Conservation (phyloP, 78 protist species). For the Isochrysis galbana region DNA sequence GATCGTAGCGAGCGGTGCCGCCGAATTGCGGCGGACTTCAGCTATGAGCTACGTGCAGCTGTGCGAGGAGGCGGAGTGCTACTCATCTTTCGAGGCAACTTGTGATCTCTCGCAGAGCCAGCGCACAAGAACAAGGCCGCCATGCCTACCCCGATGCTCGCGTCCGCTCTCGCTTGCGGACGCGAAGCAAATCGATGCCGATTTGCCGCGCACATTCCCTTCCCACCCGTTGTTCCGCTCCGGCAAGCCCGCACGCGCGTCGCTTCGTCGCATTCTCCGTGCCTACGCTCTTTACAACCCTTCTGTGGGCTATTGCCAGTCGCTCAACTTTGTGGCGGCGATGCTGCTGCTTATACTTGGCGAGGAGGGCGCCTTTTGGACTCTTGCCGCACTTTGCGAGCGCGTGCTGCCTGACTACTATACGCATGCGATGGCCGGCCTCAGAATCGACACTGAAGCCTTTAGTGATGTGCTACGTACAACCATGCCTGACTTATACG, state of each 20-base stretch:
- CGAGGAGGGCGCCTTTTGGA: conserved; percentile 83
- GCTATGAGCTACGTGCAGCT: too few species aligned
- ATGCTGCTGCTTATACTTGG: conserved; percentile 66
- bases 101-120: too few species aligned
- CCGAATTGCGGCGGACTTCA: too few species aligned
- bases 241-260: background rate
- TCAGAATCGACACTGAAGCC: background rate
- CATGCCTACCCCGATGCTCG: too few species aligned
- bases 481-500: too few species aligned
- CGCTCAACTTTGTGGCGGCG: conserved; percentile 78
- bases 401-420: conserved; percentile 69
- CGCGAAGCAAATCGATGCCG: background rate
- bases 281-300: conserved; percentile 69
- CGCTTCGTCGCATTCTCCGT: conserved; percentile 59
- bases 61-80: too few species aligned
- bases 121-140: too few species aligned
- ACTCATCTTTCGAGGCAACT: too few species aligned
- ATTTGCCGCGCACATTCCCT: background rate
- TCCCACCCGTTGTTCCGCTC: background rate
- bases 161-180: too few species aligned
- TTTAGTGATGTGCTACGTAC: too few species aligned
- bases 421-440: conserved; percentile 56
- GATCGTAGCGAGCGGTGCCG: too few species aligned
- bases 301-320: conserved; percentile 77
- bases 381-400: conserved; percentile 68